Evolutionary conservation across 257 asterid genomes (phyloP).

Genomic region (Capsicum baccatum): DNA sequence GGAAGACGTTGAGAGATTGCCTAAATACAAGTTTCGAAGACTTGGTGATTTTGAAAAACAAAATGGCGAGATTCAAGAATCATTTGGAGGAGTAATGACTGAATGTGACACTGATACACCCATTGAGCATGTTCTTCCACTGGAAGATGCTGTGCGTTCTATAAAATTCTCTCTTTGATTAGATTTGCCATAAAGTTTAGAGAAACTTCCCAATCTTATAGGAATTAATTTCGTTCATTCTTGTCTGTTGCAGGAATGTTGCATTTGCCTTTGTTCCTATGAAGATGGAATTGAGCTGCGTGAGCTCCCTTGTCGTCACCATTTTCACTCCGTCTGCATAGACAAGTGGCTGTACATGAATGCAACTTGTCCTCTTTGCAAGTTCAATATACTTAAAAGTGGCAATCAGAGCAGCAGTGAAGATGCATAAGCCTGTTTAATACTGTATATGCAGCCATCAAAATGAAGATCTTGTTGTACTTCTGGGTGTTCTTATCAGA

Average conservation of each 20-base stretch:
- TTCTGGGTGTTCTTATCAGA: conserved; percentile 23
- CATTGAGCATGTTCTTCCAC: conserved; percentile 77
- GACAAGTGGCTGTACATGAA: conserved; percentile 96
- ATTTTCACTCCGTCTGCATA: conserved; percentile 84
- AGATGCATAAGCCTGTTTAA: conserved; percentile 54
- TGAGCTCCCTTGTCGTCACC: conserved; percentile 96
- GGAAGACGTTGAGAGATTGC: conserved; percentile 91
- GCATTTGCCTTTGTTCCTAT: conserved; percentile 85
- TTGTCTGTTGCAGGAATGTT: conserved; percentile 75
- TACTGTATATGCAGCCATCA: neutral
- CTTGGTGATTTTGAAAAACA: conserved; percentile 93
- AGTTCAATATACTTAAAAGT: conserved; percentile 80
- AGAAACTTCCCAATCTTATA: conserved; percentile 16
- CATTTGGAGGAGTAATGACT: conserved; percentile 92
- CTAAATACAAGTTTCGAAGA: conserved; percentile 78
- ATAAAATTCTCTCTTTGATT: neutral
- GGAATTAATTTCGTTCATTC: conserved; percentile 2
- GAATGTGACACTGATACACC: conserved; percentile 81
- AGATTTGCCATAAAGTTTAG: neutral
- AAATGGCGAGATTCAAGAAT: conserved; percentile 89
- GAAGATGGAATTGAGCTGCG: conserved; percentile 94
- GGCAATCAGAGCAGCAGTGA: conserved; percentile 69
- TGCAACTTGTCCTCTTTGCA: conserved; percentile 97
- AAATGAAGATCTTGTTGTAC: conserved; percentile 7
- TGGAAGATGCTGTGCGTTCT: conserved; percentile 85